These are phyloP conservation scores for Boletus albobrunnescens DNA, from an alignment of 1,284 basidiomycete species.

Conservation along the genomic window DNA sequence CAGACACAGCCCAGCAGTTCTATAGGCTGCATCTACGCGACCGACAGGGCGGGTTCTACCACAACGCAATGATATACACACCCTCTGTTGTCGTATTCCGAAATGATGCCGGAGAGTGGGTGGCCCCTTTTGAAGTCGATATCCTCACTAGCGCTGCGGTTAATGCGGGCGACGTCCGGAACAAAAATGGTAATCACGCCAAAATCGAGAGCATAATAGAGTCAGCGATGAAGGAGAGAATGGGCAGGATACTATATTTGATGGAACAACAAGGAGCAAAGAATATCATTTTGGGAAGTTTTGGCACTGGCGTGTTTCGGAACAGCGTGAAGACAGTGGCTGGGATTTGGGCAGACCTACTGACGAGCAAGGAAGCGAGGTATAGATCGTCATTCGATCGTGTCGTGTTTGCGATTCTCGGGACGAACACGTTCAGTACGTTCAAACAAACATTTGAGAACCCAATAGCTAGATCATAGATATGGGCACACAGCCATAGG, in stretches of 20 bases:
- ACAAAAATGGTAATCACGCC: slow-evolving; percentile 32
- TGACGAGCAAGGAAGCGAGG: slow-evolving; percentile 44
- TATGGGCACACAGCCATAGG: too few species aligned
- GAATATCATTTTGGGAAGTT: slow-evolving; percentile 64
- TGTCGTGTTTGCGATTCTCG: slow-evolving; percentile 63
- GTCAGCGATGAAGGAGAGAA: slow-evolving; percentile 59
- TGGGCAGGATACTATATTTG: slow-evolving; percentile 60
- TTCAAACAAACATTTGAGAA: slow-evolving; percentile 44
- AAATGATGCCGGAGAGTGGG: slow-evolving; percentile 52
- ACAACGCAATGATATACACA: slow-evolving; percentile 66
- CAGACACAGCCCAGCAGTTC: slow-evolving; percentile 49
- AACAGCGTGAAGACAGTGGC: slow-evolving; percentile 58
- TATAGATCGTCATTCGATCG: slow-evolving; percentile 56
- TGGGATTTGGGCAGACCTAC: slow-evolving; percentile 55
- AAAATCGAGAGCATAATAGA: slow-evolving; percentile 50
- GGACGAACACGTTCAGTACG: slow-evolving; percentile 44
- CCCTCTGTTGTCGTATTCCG: slow-evolving; percentile 55
- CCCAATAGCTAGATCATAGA: neutral
- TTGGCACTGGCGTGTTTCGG: slow-evolving; percentile 69
- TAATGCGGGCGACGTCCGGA: slow-evolving; percentile 58
- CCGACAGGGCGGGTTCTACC: slow-evolving; percentile 52
- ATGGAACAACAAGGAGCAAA: slow-evolving; percentile 56
- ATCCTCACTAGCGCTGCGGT: slow-evolving; percentile 66
- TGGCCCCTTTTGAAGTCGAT: slow-evolving; percentile 53
- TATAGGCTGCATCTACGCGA: slow-evolving; percentile 53